Percentiles rank a stretch among this genome's conserved stretches.
Conservation (phyloP, 2,329 filamentous ascomycete species). For the Exophiala calicioides region DNA sequence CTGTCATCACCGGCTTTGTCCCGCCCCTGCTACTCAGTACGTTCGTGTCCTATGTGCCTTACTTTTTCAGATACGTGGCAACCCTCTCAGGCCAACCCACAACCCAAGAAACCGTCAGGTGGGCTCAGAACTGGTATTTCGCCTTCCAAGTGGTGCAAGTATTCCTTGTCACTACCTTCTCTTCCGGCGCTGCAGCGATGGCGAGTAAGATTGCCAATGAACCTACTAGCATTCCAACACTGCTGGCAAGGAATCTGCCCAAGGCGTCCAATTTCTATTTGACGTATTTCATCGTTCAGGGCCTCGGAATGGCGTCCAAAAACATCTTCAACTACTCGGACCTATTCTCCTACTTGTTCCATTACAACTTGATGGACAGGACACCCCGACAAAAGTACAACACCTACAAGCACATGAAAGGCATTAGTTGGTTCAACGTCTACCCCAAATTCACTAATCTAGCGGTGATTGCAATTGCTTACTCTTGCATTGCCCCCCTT, state of each 20-base stretch:
- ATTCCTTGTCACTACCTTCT: slow-evolving; percentile 81
- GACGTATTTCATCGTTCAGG: slow-evolving; percentile 91
- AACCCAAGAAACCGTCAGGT: slow-evolving; percentile 75
- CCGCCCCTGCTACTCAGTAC: slow-evolving; percentile 73
- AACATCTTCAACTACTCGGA: slow-evolving; percentile 29
- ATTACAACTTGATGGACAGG: slow-evolving; percentile 32
- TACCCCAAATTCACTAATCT: slow-evolving; percentile 81
- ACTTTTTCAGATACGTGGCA: slow-evolving; percentile 80
- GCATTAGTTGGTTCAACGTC: slow-evolving; percentile 81
- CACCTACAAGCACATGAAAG: slow-evolving; percentile 72
- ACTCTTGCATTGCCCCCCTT: slow-evolving; percentile 83
- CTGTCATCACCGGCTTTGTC: slow-evolving; percentile 79
- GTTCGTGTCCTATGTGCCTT: slow-evolving; percentile 85
- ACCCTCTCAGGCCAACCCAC: slow-evolving; percentile 79
- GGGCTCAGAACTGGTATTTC: slow-evolving; percentile 89
- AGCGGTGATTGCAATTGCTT: slow-evolving; percentile 80
- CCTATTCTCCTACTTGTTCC: slow-evolving; percentile 56
- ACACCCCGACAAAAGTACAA: slow-evolving; percentile 77
- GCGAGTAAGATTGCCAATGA: slow-evolving; percentile 64
- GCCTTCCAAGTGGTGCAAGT: slow-evolving; percentile 73
- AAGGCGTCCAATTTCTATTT: slow-evolving; percentile 93
- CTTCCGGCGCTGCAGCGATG: slow-evolving; percentile 70
- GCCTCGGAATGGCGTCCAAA: slow-evolving; percentile 63
- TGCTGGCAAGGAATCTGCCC: slow-evolving; percentile 75
- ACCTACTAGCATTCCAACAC: slow-evolving; percentile 62